Conservation (phyloP, 2,329 filamentous ascomycete species). For the Chrysoporthe deuterocubensis region DNA sequence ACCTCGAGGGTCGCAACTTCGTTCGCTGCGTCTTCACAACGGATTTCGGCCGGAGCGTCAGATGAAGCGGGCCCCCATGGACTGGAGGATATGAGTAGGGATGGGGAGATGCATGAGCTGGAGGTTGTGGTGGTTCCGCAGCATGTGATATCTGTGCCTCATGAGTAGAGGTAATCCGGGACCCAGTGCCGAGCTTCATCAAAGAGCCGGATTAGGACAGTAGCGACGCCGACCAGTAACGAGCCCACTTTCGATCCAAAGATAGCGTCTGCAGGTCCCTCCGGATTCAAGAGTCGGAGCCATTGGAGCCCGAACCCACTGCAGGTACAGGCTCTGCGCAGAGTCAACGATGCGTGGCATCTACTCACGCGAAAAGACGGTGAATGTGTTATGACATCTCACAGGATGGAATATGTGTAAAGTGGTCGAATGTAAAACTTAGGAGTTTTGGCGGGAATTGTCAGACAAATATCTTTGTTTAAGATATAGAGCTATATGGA, state of each 20-base stretch:
- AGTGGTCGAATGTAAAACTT: neutral
- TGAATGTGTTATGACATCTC: neutral
- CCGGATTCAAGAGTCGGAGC: neutral
- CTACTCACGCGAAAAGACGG: neutral
- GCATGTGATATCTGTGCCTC: neutral
- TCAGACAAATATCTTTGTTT: neutral
- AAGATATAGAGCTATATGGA: neutral
- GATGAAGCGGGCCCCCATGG: constrained; percentile 4
- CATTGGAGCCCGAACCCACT: neutral
- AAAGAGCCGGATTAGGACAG: neutral
- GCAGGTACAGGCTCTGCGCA: neutral
- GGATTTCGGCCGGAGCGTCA: constrained; percentile 15
- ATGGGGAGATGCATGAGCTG: constrained; percentile 23
- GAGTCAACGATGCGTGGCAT: neutral
- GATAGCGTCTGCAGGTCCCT: neutral
- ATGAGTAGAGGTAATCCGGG: constrained; percentile 1
- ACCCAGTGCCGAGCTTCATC: neutral
- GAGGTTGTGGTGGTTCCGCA: constrained; percentile 22
- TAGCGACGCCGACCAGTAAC: neutral
- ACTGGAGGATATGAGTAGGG: constrained; percentile 3
- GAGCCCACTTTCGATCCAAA: neutral
- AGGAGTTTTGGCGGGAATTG: neutral
- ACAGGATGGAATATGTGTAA: neutral
- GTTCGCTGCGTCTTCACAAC: constrained; percentile 23
- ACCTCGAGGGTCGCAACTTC: constrained; percentile 21